Conservation (phyloP, 2,329 filamentous ascomycete genomes). For the Botrytis fabae region DNA sequence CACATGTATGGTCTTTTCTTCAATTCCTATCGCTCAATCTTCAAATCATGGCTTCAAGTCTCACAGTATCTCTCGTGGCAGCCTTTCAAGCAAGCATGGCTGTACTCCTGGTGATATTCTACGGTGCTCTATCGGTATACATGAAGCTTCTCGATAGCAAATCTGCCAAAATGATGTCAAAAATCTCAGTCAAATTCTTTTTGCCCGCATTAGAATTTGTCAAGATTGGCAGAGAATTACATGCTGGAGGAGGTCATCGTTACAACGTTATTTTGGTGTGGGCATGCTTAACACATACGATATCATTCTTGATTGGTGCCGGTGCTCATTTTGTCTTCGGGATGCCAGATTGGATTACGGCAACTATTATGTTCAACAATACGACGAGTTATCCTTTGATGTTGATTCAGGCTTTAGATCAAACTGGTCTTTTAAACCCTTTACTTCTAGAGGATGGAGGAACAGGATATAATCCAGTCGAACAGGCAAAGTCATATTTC, state of each 20-base stretch:
- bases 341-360: conserved; percentile 50
- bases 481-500: conserved; percentile 65
- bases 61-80: conserved; percentile 46
- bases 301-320: conserved; percentile 47
- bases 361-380: conserved; percentile 52
- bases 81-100: conserved; percentile 51
- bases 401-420: conserved; percentile 44
- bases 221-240: conserved; percentile 48
- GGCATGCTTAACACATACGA: conserved; percentile 45
- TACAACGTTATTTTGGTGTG: conserved; percentile 47
- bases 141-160: conserved; percentile 43
- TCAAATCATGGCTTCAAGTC: conserved; percentile 28
- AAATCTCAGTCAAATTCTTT: conserved; percentile 50
- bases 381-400: conserved; percentile 50
- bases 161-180: conserved; percentile 47
- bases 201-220: conserved; percentile 49
- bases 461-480: conserved; percentile 51
- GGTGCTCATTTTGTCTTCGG: conserved; percentile 43
- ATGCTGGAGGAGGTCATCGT: conserved; percentile 41
- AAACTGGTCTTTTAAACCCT: conserved; percentile 53
- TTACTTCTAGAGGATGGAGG: conserved; percentile 48
- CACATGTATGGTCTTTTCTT: background rate
- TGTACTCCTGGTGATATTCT: conserved; percentile 49
- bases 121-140: conserved; percentile 46
- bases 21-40: background rate